phyloP scores from a whole-genome alignment of 2,329 filamentous ascomycete species.

The Whalleya microplaca region DNA sequence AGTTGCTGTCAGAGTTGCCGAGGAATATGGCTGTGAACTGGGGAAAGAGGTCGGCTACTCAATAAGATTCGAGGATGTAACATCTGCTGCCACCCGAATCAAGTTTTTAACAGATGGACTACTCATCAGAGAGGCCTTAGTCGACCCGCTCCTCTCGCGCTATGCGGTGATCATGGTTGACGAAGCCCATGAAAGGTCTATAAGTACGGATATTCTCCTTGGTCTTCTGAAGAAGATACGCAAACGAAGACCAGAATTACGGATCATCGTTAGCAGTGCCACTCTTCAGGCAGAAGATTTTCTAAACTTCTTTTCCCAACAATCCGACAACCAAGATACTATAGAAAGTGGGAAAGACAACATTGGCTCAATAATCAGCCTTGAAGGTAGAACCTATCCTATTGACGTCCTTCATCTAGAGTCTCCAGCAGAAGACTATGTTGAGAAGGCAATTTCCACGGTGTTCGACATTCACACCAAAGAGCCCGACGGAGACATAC shows the following conservation, averaged over 20 bases:
- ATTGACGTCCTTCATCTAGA: constrained; percentile 86
- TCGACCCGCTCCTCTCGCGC: constrained; percentile 85
- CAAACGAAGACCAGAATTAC: constrained; percentile 76
- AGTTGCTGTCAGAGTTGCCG: constrained; percentile 84
- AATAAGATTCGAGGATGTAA: constrained; percentile 90
- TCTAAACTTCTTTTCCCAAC: constrained; percentile 70
- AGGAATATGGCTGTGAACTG: constrained; percentile 83
- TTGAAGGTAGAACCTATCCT: constrained; percentile 86
- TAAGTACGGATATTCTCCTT: constrained; percentile 89
- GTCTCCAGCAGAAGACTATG: constrained; percentile 79
- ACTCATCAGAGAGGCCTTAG: constrained; percentile 86
- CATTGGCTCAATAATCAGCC: constrained; percentile 70
- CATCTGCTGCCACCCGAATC: constrained; percentile 81
- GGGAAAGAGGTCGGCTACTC: constrained; percentile 94
- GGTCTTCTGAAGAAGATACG: constrained; percentile 90
- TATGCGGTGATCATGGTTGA: constrained; percentile 99
- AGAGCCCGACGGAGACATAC: constrained; percentile 81
- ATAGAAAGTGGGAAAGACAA: constrained; percentile 29
- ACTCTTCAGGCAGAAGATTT: constrained; percentile 91
- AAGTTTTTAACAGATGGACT: constrained; percentile 96
- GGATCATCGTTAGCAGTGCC: constrained; percentile 90
- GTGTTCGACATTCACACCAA: constrained; percentile 85
- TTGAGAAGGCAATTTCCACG: constrained; percentile 79
- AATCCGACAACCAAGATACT: constrained; percentile 43
- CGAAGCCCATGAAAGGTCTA: constrained; percentile 91